Conservation (phyloP, 352 stramenopile species). For the Pythium phragmitis region DNA sequence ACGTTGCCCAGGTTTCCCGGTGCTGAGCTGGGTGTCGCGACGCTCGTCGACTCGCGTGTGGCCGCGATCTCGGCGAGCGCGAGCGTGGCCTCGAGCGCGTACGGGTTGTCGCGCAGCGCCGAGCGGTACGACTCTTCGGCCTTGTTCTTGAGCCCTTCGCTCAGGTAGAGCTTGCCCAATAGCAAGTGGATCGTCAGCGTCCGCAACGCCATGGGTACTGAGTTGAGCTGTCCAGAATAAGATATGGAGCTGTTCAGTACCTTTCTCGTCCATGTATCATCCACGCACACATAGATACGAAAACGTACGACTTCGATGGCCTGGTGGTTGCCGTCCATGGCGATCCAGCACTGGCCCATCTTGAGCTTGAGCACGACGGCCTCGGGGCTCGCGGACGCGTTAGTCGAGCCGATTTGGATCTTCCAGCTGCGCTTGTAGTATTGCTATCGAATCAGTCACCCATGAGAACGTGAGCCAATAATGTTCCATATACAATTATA, state of each 20-base stretch:
- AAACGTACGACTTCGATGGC: conserved; percentile 62
- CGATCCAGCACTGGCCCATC: conserved; percentile 69
- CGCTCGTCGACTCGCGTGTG: conserved; percentile 36
- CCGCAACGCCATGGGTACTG: conserved; percentile 36
- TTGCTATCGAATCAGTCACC: conserved; percentile 24
- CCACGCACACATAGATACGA: neutral
- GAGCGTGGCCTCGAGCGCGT: conserved; percentile 78
- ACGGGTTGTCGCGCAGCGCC: conserved; percentile 66
- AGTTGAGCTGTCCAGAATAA: conserved; percentile 42
- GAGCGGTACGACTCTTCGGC: conserved; percentile 58
- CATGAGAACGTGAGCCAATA: too few species aligned
- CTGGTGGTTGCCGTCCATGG: conserved; percentile 51
- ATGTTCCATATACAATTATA: too few species aligned
- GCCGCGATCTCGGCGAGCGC: conserved; percentile 56
- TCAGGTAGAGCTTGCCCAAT: conserved; percentile 60
- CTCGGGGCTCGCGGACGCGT: conserved; percentile 17
- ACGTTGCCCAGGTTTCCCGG: conserved; percentile 13
- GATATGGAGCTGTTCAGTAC: neutral
- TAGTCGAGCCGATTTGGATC: conserved; percentile 26
- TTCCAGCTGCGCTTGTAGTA: conserved; percentile 55
- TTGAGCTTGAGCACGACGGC: conserved; percentile 43
- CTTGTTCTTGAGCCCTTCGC: conserved; percentile 58
- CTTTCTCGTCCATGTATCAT: too few species aligned
- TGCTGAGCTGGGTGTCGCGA: conserved; percentile 12
- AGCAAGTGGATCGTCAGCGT: conserved; percentile 64